phyloP scores from a whole-genome alignment of 176 grass and related monocot species.

The Bromus sterilis region DNA sequence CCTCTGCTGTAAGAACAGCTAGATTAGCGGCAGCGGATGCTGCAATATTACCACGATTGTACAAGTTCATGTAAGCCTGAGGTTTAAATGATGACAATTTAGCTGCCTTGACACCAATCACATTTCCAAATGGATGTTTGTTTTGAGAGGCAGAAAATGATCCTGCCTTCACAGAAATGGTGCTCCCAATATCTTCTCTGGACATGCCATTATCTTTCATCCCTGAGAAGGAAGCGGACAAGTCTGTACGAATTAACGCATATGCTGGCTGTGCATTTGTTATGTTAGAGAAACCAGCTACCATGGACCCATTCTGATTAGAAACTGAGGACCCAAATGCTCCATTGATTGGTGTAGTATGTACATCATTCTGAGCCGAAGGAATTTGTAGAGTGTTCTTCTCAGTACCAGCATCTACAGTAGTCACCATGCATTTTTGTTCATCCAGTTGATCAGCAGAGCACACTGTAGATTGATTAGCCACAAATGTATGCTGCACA shows the following conservation, averaged over 20 bases:
- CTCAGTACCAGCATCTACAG: not conserved
- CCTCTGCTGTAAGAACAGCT: constrained; percentile 76
- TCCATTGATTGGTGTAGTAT: constrained; percentile 15
- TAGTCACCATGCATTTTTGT: constrained; percentile 21
- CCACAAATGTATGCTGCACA: not conserved
- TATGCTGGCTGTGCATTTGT: constrained; percentile 20
- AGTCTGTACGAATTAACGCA: constrained; percentile 14
- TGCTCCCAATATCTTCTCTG: constrained; percentile 19
- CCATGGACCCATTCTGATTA: constrained; percentile 22
- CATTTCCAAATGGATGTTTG: constrained; percentile 21
- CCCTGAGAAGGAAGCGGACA: constrained; percentile 14
- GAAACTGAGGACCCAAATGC: constrained; percentile 19
- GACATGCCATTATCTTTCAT: constrained; percentile 23
- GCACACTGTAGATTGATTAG: constrained; percentile 10
- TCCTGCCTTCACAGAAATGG: constrained; percentile 23
- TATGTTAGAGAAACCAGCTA: constrained; percentile 19
- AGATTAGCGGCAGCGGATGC: constrained; percentile 82
- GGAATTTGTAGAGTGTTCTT: constrained; percentile 29
- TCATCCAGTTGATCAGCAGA: constrained; percentile 9
- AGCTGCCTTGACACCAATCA: constrained; percentile 26
- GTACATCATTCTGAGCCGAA: constrained; percentile 14
- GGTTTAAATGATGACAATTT: constrained; percentile 62
- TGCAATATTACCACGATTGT: constrained; percentile 85
- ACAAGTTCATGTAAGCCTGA: constrained; percentile 80
- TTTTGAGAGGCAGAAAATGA: constrained; percentile 17